Base-by-base conservation (phyloP, 164 flowering plant genomes). In the Euptelea pleiosperma region DNA sequence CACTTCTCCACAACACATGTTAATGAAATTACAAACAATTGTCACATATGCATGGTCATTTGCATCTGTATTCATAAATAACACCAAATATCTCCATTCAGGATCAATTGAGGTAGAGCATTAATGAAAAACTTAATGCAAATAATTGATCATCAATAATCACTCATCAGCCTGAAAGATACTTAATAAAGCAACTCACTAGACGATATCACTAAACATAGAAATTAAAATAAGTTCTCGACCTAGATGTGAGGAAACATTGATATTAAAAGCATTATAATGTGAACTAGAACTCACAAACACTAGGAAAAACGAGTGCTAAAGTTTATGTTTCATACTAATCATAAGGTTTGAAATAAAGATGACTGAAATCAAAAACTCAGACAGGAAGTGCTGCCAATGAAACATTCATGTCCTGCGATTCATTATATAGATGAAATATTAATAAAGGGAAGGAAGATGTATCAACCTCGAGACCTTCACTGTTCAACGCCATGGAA, bases 401-500 rank as follows among this genome's bases (percentile, higher is more conserved):
- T n/a, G n/a, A n/a, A n/a, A n/a, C n/a, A n/a, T n/a, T n/a, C n/a
- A n/a, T n/a, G n/a, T n/a, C n/a, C n/a, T n/a, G n/a, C n/a, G n/a
- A n/a, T n/a, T n/a, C 18, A 39, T 37, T 26, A 36, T 1, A 43
- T 9, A 44, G 6, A 18, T 25, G 25, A 16, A 55, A 22, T 2
- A n/a, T 26, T 33, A 37, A 24, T 15, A 15, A 24, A 44, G 8
- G 25, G 6, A 52, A 28, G 28, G 40, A 52, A 35, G 30, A 59
- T 16, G 44, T 14, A 25, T 57, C 28, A 60, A 91, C 98, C 98
- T 92, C 96, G 57, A 92, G 89, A 66, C 98, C 98, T 79, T 91
- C 98, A 58, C 96, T 89, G 70, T 89, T 92, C 70, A 92, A 67
- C 4, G 78, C 78, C 85, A 89, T 81, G 29, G 98, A 92, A 3